Evolutionary conservation across 2,329 filamentous ascomycete species (phyloP).

Genomic region (Blumeria graminis): DNA sequence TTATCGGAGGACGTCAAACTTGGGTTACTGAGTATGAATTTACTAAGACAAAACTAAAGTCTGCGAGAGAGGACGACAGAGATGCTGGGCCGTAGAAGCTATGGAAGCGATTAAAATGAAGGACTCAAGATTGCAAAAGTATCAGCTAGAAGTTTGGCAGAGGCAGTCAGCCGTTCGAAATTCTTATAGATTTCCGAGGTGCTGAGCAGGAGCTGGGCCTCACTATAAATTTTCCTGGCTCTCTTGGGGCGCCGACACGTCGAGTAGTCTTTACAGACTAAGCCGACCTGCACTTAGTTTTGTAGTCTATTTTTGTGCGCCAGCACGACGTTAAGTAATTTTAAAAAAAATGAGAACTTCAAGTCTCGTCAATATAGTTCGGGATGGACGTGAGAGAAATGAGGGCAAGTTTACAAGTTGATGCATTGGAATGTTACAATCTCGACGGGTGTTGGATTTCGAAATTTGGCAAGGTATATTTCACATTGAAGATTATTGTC

Average conservation of each 20-base stretch:
- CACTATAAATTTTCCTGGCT: background rate
- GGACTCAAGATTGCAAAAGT: background rate
- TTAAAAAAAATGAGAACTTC: too few species aligned
- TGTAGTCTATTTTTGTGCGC: background rate
- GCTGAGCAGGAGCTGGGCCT: background rate
- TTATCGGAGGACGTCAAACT: background rate
- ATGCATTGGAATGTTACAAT: too few species aligned
- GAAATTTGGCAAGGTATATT: too few species aligned
- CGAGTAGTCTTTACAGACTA: background rate
- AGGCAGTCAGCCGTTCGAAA: background rate
- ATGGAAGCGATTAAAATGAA: background rate
- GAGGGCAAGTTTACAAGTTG: too few species aligned
- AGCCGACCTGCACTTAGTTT: background rate
- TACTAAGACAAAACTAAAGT: background rate
- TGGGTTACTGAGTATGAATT: background rate
- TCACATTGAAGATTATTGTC: too few species aligned
- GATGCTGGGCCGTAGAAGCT: too few species aligned
- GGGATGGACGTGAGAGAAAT: too few species aligned
- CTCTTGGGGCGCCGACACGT: background rate
- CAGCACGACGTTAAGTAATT: background rate
- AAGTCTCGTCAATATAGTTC: too few species aligned
- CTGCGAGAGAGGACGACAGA: background rate
- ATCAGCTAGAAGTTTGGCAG: background rate
- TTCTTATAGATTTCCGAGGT: background rate
- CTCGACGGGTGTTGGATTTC: too few species aligned